Evolutionary conservation across 2,329 filamentous ascomycete genomes (phyloP).

Genomic region (Botrytis cinerea): DNA sequence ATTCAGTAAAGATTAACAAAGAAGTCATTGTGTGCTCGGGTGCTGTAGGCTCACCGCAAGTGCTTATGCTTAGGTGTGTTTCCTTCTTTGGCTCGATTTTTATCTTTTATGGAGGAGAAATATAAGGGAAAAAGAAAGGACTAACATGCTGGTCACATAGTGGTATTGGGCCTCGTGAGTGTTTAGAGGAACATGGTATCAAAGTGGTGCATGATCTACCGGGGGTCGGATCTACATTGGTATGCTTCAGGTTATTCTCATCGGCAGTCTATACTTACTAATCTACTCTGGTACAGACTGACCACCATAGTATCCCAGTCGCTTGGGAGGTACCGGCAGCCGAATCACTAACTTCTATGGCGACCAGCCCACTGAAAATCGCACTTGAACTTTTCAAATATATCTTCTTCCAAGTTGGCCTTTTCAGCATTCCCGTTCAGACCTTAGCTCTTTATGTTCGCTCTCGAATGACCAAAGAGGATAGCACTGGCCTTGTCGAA

Average conservation of each 20-base stretch:
- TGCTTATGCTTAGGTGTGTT: conserved; percentile 26
- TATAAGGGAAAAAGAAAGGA: background rate
- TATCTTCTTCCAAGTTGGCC: conserved; percentile 15
- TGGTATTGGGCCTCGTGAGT: conserved; percentile 22
- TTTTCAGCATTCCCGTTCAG: conserved; percentile 22
- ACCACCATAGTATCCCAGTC: conserved; percentile 23
- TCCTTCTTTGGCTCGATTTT: background rate
- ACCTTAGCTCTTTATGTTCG: conserved; percentile 18
- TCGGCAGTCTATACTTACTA: background rate
- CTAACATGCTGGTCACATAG: background rate
- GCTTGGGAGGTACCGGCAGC: conserved; percentile 22
- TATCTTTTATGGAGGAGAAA: background rate
- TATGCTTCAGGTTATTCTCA: background rate
- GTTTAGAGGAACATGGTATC: conserved; percentile 20
- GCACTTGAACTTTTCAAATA: conserved; percentile 23
- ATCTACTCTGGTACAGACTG: background rate
- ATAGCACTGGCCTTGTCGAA: background rate
- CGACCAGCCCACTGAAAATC: conserved; percentile 5
- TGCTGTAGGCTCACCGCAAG: conserved; percentile 24
- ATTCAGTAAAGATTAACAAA: conserved; percentile 18
- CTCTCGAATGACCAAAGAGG: conserved; percentile 11
- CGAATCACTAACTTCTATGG: conserved; percentile 18
- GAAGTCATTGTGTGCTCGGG: conserved; percentile 26
- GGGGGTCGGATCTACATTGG: conserved; percentile 22
- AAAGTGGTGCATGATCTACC: conserved; percentile 21